Conservation (phyloP, 805 yeast genomes). For the Cyberlindnera xylosilytica region DNA sequence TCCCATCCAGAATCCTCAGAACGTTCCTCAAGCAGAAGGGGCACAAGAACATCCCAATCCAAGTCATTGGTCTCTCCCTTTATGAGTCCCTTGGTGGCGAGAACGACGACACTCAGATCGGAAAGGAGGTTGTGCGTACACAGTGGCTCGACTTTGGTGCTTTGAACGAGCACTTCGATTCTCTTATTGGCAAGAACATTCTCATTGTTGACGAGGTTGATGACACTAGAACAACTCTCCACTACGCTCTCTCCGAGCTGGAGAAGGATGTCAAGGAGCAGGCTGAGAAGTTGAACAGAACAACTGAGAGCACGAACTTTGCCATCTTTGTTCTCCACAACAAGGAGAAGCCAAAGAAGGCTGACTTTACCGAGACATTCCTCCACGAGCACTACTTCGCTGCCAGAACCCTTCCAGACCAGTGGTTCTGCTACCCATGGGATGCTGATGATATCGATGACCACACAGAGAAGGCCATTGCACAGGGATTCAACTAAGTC, state of each 20-base stretch:
- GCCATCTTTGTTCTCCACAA: conserved; percentile 82
- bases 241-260: conserved; percentile 77
- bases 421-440: conserved; percentile 92
- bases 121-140: conserved; percentile 80
- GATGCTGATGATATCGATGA: conserved; percentile 78
- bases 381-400: conserved; percentile 64
- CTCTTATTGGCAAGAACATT: conserved; percentile 76
- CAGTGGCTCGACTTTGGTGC: conserved; percentile 89
- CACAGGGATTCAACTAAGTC: conserved; percentile 61
- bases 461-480: conserved; percentile 62
- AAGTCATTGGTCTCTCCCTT: conserved; percentile 64
- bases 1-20: conserved; percentile 59
- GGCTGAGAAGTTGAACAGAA: conserved; percentile 56
- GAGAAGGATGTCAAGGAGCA: conserved; percentile 54
- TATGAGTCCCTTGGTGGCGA: conserved; percentile 55
- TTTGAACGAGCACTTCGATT: conserved; percentile 63
- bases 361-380: conserved; percentile 61
- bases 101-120: conserved; percentile 46
- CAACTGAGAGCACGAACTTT: conserved; percentile 59
- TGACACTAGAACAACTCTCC: conserved; percentile 87
- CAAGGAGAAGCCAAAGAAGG: conserved; percentile 78
- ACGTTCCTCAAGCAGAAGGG: conserved; percentile 58
- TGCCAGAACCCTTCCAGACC: conserved; percentile 71
- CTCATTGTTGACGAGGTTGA: conserved; percentile 89
- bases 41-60: conserved; percentile 65